Base-by-base conservation (phyloP, 2,329 filamentous ascomycete species). In the Alternaria arbusti region DNA sequence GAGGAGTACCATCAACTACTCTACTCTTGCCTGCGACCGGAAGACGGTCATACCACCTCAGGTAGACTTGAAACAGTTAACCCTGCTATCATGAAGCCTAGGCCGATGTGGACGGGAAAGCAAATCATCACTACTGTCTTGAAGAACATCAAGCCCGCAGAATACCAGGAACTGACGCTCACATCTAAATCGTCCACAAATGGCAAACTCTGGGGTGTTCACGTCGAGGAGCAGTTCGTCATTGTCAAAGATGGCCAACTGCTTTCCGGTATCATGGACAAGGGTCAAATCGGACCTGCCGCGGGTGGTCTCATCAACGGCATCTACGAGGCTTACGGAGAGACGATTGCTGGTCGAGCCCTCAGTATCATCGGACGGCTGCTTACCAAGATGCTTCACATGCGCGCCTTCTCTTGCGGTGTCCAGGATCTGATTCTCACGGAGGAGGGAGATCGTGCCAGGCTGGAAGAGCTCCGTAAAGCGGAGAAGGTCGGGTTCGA, bases 381-480 rank as follows among this genome's bases (percentile, higher is more conserved):
- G 25, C 83, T 99, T 67, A 99, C 96, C 0, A 91, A 94, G 74
- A 91, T 94, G 68, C 86, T 98, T 64, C 92, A 96, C 76, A 97
- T 97, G 90, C 88, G 94, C 55, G 96, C 95, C 2, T 98, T 98
- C 79, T 96, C 93, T 68, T 99, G 96, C 79, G 96, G 96, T 78
- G 97, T 99, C 81, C 95, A 99, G 74, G 96, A 99, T 84, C 85
- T 99, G 62, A 89, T 91, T 61, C 87, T 99, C 55, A 98, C 95
- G 0, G 84, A 87, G 1, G 84, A 91, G 66, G 95, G 96, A 57
- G 94, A 99, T 76, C 83, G 83, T 59, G 84, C 86, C 57, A 89
- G 96, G 45, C 87, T 86, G 69, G 84, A 91, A 68, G 89, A 90
- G 66, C 83, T 99, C 12, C 82, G 86, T 66, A 87, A 87, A 54